Percentiles rank a stretch among this genome's conserved stretches.
phyloP scores from a whole-genome alignment of 2,329 filamentous ascomycete species.

The Colletotrichum liriopes region DNA sequence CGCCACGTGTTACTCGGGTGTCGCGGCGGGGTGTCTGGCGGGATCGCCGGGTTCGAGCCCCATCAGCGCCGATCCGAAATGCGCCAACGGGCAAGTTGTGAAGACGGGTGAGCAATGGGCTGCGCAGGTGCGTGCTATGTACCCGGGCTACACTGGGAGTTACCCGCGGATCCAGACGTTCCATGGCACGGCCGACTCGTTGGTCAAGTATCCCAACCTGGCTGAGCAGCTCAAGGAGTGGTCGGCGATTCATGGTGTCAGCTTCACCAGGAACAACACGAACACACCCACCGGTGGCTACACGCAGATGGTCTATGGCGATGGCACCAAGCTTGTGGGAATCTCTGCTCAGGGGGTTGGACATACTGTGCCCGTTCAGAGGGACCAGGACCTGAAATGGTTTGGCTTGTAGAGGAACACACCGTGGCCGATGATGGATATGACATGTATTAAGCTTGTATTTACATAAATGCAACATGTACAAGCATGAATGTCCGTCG shows the following conservation, averaged over 20 bases:
- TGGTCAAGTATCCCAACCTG: conserved; percentile 52
- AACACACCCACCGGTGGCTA: conserved; percentile 49
- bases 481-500: conserved; percentile 4
- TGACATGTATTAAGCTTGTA: background rate
- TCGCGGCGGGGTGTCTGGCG: conserved; percentile 52
- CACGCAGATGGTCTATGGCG: conserved; percentile 53
- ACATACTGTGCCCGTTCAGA: conserved; percentile 50
- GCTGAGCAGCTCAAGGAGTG: conserved; percentile 45
- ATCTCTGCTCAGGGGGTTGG: conserved; percentile 51
- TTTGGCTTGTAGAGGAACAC: conserved; percentile 41
- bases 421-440: background rate
- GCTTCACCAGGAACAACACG: conserved; percentile 47
- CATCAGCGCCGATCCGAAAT: conserved; percentile 51
- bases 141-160: conserved; percentile 51
- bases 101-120: conserved; percentile 61
- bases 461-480: conserved; percentile 10
- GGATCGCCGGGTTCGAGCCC: conserved; percentile 44
- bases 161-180: conserved; percentile 50
- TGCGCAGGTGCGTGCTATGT: conserved; percentile 55
- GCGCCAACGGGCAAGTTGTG: conserved; percentile 57
- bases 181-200: conserved; percentile 54
- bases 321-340: conserved; percentile 52
- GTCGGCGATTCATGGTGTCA: conserved; percentile 42
- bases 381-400: conserved; percentile 43
- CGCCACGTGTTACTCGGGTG: conserved; percentile 52